Evolutionary conservation across 1,284 basidiomycete genomes (phyloP).

Genomic region (Coniferiporia sulphurascens): DNA sequence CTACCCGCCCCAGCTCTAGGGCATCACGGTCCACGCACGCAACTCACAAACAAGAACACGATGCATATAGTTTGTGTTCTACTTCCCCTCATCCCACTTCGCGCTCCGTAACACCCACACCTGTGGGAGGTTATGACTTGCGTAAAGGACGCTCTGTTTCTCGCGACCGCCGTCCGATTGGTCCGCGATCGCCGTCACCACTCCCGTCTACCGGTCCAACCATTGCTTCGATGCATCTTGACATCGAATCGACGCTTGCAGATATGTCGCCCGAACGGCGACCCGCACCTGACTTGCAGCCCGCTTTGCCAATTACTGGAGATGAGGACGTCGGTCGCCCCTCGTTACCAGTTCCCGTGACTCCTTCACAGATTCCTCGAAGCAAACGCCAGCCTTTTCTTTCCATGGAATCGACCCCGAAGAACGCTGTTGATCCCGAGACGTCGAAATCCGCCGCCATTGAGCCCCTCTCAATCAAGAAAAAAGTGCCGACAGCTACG

Average conservation of each 20-base stretch:
- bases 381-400: constrained; percentile 64
- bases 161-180: constrained; percentile 55
- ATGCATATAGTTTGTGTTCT: constrained; percentile 36
- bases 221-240: constrained; percentile 23
- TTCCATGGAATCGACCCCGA: constrained; percentile 47
- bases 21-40: constrained; percentile 33
- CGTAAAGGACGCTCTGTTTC: constrained; percentile 29
- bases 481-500: constrained; percentile 57
- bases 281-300: constrained; percentile 8
- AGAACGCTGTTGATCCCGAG: constrained; percentile 25
- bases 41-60: constrained; percentile 20
- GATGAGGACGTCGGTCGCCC: not conserved
- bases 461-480: constrained; percentile 76
- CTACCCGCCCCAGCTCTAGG: constrained; percentile 47
- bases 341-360: constrained; percentile 21
- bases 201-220: constrained; percentile 37
- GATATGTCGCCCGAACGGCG: constrained; percentile 24
- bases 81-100: constrained; percentile 33
- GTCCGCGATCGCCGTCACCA: constrained; percentile 69
- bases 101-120: constrained; percentile 18
- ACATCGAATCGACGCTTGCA: constrained; percentile 38
- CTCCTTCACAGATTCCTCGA: constrained; percentile 51
- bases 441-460: constrained; percentile 29
- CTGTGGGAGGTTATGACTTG: constrained; percentile 28
- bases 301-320: not conserved